A percentile compares a stretch with the other conserved stretches of the same genome.
Evolutionary conservation across 495 filamentous ascomycete species (phyloP).

Genomic region (Penicillium tannophilum): DNA sequence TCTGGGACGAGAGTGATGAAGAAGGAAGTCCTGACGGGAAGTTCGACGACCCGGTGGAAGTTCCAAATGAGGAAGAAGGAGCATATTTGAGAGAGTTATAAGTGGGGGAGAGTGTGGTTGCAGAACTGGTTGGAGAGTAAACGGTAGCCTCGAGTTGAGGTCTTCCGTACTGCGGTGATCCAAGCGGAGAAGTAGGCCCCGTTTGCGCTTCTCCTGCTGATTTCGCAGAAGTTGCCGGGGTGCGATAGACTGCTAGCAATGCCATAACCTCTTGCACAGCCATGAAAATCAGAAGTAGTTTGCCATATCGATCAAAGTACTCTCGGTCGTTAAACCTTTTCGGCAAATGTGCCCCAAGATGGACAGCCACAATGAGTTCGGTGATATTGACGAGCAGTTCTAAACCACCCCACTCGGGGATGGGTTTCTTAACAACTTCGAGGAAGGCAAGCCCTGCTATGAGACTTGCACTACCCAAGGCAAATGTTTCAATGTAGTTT

Average conservation of each 20-base stretch:
- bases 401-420: conserved; percentile 43
- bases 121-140: conserved; percentile 19
- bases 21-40: conserved; percentile 34
- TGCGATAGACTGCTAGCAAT: conserved; percentile 31
- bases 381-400: conserved; percentile 48
- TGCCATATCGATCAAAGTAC: conserved; percentile 48
- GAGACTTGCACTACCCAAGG: conserved; percentile 43
- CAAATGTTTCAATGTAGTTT: conserved; percentile 44
- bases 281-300: conserved; percentile 46
- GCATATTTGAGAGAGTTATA: conserved; percentile 8
- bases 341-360: conserved; percentile 44
- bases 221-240: not conserved
- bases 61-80: conserved; percentile 38
- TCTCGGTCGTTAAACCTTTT: conserved; percentile 32
- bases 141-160: conserved; percentile 8
- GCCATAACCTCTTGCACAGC: conserved; percentile 39
- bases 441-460: conserved; percentile 45
- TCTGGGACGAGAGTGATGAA: conserved; percentile 23
- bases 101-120: conserved; percentile 7
- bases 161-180: not conserved
- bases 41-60: conserved; percentile 33
- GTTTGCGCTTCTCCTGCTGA: conserved; percentile 10
- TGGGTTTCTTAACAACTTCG: conserved; percentile 39
- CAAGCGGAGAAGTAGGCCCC: conserved; percentile 6
- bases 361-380: conserved; percentile 42